Conservation (phyloP, 2,329 filamentous ascomycete genomes). For the Curvularia lunata region DNA sequence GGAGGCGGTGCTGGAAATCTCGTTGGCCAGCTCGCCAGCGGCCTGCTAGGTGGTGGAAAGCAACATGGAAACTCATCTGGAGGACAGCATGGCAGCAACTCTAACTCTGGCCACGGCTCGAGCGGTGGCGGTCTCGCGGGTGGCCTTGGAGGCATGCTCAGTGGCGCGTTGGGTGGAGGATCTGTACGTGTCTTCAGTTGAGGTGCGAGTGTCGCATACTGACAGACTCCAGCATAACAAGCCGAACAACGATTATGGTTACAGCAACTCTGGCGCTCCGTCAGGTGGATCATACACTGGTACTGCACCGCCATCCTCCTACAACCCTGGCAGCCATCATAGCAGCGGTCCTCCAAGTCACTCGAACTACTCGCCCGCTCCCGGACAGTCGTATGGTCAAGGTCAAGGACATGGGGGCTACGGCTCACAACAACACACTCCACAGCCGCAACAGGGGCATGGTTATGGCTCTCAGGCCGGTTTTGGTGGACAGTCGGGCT, state of each 20-base stretch:
- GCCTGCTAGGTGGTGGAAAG: slow-evolving; percentile 49
- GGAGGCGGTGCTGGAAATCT: slow-evolving; percentile 48
- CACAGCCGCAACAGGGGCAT: slow-evolving; percentile 15
- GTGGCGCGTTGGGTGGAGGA: slow-evolving; percentile 46
- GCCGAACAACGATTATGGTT: slow-evolving; percentile 60
- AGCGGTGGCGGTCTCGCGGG: slow-evolving; percentile 19
- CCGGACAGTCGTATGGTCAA: slow-evolving; percentile 29
- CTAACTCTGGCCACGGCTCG: slow-evolving; percentile 43
- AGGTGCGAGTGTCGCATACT: slow-evolving; percentile 5
- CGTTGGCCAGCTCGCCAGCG: slow-evolving; percentile 63
- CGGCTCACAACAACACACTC: slow-evolving; percentile 19
- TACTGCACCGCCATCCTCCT: slow-evolving; percentile 67
- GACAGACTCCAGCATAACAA: slow-evolving; percentile 36
- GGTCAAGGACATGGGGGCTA: slow-evolving; percentile 18
- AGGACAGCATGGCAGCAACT: slow-evolving; percentile 55
- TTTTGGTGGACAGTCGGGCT: slow-evolving; percentile 32
- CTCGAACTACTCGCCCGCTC: slow-evolving; percentile 25
- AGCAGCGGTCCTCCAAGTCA: slow-evolving; percentile 31
- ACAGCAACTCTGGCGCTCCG: slow-evolving; percentile 60
- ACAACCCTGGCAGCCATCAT: slow-evolving; percentile 55
- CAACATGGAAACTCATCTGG: slow-evolving; percentile 51
- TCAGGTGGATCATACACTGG: slow-evolving; percentile 64
- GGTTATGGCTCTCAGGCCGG: slow-evolving; percentile 34
- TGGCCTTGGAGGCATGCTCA: slow-evolving; percentile 38
- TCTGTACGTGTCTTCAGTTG: slow-evolving; percentile 35